Conservation (phyloP, 768 basidiomycete genomes). For the Auricularia sp. region DNA sequence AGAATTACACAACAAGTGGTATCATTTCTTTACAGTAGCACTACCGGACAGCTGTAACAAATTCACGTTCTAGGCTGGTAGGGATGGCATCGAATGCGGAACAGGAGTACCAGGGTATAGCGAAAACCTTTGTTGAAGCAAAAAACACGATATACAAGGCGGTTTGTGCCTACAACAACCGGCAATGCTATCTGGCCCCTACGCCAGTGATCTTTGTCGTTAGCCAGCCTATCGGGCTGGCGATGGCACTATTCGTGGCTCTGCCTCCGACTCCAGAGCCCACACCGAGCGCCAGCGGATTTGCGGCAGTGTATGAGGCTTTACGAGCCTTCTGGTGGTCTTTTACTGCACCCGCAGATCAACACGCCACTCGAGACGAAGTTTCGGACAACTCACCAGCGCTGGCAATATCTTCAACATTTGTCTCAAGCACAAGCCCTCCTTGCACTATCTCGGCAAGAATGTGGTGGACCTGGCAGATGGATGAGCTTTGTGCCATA, state of each 20-base stretch:
- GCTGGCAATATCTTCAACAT: constrained; percentile 72
- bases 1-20: too few relatives aligned
- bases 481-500: not conserved
- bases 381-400: constrained; percentile 41
- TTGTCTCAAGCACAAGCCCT: constrained; percentile 92
- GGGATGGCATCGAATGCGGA: too few relatives aligned
- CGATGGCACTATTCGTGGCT: constrained; percentile 48
- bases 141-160: not conserved
- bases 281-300: constrained; percentile 65
- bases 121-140: not conserved
- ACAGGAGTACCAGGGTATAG: too few relatives aligned
- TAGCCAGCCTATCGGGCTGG: constrained; percentile 70
- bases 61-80: too few relatives aligned
- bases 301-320: constrained; percentile 71
- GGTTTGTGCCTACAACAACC: too few relatives aligned
- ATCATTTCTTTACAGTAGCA: too few relatives aligned
- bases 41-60: too few relatives aligned
- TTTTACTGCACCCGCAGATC: constrained; percentile 41
- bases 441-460: constrained; percentile 95
- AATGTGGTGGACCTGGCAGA: constrained; percentile 77
- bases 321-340: constrained; percentile 60
- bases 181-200: constrained; percentile 32
- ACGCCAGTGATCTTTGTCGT: constrained; percentile 64
- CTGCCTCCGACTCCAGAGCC: constrained; percentile 31
- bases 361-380: not conserved